Base-by-base conservation (phyloP, 2,329 filamentous ascomycete genomes). In the Neofusicoccum sp. region DNA sequence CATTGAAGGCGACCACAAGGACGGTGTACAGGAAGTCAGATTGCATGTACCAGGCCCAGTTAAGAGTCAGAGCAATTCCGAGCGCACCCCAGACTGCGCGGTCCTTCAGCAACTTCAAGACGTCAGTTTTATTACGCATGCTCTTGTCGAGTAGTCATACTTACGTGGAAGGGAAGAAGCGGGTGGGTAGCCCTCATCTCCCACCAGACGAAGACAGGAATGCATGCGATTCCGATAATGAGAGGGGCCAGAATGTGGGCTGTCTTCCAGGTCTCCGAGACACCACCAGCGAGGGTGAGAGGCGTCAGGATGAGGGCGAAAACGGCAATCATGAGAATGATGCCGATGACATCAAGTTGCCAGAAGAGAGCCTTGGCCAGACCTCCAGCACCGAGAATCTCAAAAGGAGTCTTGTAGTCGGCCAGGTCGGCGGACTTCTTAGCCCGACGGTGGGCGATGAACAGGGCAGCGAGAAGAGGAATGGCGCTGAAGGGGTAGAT, bases 11-110 rank as follows among this genome's bases (percentile, higher is more conserved):
- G 16, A 89, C 84, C 9, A 83, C 71, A 1, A 89, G 81, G 1
- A 89, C 83, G 0, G 87, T 87, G 75, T 83, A 89, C 2, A 90
- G 80, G 71, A 84, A 89, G 69, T 88, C 84, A 28, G 83, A 85
- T 72, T 89, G 87, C 73, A 88, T 80, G 65, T 83, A 83, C 86
- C 86, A 89, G 16, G 83, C 50, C 43, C 48, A 54, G 47, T 66
- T 58, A 3, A 66, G 52, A 11, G 52, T 50, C 41, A 64, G 61
- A 16, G 66, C 66, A 47, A 90, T 87, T 3, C 84, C 85, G 34
- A 89, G 73, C 4, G 87, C 81, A 4, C 80, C 85, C 85, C 87
- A 89, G 31, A 89, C 82, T n/a, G 80, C 81, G 28, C 87, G 85
- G 69, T 89, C 86, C 73, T 84, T 86, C 69, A 89, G 79, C 1